Percentiles rank a stretch among this genome's conserved stretches.
phyloP scores from a whole-genome alignment of 768 basidiomycete species.

The Brasilioporus rufonigricans region DNA sequence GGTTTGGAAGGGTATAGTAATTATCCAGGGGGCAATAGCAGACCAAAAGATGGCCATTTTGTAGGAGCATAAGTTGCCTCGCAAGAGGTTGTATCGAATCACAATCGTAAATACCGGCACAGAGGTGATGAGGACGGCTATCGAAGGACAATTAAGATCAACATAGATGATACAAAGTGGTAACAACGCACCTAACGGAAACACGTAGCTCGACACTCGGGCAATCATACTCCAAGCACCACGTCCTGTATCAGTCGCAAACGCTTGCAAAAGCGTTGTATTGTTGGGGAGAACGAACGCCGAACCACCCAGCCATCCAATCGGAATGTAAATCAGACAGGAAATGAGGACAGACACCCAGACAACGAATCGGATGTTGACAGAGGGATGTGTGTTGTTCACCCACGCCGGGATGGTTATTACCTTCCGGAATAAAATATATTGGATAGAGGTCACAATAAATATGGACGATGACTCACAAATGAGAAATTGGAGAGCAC shows the following conservation, averaged over 20 bases:
- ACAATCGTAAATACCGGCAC: conserved; percentile 25
- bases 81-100: conserved; percentile 24
- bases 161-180: too few species aligned
- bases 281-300: conserved; percentile 7
- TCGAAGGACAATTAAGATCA: too few species aligned
- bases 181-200: conserved; percentile 22
- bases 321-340: conserved; percentile 22
- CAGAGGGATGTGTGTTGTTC: conserved; percentile 22
- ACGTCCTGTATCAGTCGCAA: conserved; percentile 4
- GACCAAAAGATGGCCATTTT: conserved; percentile 25
- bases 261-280: conserved; percentile 18
- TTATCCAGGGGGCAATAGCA: conserved; percentile 22
- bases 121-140: conserved; percentile 26
- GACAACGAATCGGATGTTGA: conserved; percentile 21
- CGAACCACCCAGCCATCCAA: conserved; percentile 23
- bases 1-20: conserved; percentile 26
- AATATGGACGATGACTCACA: conserved; percentile 5
- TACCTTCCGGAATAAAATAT: conserved; percentile 5
- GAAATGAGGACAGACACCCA: conserved; percentile 24
- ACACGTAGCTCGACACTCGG: conserved; percentile 17
- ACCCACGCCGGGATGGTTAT: conserved; percentile 27
- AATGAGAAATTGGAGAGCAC: conserved; percentile 26
- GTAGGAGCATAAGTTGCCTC: conserved; percentile 25
- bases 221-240: conserved; percentile 7
- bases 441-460: neutral